Percentiles rank a stretch among this genome's conserved stretches.
Evolutionary conservation across 2,329 filamentous ascomycete species (phyloP).

Genomic region (Fusarium sp.): DNA sequence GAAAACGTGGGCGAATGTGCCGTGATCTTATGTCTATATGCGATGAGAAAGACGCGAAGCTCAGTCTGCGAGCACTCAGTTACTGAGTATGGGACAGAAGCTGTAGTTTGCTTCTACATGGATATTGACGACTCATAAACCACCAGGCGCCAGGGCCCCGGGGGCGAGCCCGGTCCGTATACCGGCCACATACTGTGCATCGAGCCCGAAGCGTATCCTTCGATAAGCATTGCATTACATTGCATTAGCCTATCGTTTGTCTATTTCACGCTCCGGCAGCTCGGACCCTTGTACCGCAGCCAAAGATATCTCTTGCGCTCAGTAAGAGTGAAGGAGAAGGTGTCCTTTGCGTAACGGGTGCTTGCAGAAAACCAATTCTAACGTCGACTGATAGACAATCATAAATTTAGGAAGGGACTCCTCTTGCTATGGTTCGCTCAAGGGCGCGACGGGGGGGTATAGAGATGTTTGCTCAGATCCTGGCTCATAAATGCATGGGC

Average conservation of each 20-base stretch:
- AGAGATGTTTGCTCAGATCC: slow-evolving; percentile 26
- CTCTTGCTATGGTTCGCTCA: slow-evolving; percentile 14
- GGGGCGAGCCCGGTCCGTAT: slow-evolving; percentile 25
- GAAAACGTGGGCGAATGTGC: background rate
- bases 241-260: slow-evolving; percentile 29
- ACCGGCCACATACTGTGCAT: slow-evolving; percentile 13
- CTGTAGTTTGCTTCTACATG: slow-evolving; percentile 19
- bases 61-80: slow-evolving; percentile 1
- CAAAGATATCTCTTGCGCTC: slow-evolving; percentile 11
- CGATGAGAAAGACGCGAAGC: slow-evolving; percentile 9
- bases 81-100: slow-evolving; percentile 1
- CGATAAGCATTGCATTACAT: slow-evolving; percentile 36
- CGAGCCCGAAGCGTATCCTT: slow-evolving; percentile 1
- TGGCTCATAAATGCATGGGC: slow-evolving; percentile 23
- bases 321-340: slow-evolving; percentile 5
- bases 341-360: slow-evolving; percentile 10
- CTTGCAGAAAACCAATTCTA: slow-evolving; percentile 16
- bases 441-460: slow-evolving; percentile 10
- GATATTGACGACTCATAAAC: slow-evolving; percentile 16
- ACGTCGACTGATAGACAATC: slow-evolving; percentile 4
- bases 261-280: slow-evolving; percentile 23
- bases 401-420: background rate
- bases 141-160: slow-evolving; percentile 18
- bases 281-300: slow-evolving; percentile 23
- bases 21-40: slow-evolving; percentile 20